Conservation (phyloP, 345 rosid genomes). For the Triadica sebifera region DNA sequence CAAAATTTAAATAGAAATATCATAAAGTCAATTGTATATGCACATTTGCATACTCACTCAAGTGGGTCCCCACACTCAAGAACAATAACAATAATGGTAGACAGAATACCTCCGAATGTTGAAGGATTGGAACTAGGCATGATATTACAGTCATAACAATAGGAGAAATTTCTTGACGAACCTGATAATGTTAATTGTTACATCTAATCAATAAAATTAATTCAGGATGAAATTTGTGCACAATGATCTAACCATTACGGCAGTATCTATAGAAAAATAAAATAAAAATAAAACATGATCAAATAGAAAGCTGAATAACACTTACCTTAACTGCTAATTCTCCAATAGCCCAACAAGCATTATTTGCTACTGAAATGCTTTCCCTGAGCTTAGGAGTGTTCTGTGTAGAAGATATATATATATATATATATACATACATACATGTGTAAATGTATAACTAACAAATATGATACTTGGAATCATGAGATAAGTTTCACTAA, state of each 20-base stretch:
- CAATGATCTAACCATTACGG: not conserved
- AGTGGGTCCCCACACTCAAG: not conserved
- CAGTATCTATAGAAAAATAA: not conserved
- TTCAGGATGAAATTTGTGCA: not conserved
- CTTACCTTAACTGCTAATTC: conserved; percentile 91
- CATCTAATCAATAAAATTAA: not conserved
- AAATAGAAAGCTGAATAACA: not conserved
- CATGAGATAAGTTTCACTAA: conserved; percentile 36
- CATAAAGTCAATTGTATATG: not conserved
- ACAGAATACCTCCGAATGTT: conserved; percentile 63
- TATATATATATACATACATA: too few relatives aligned
- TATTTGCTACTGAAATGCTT: conserved; percentile 82
- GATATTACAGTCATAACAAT: conserved; percentile 67
- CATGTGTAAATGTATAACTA: conserved; percentile 5
- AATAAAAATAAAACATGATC: too few relatives aligned
- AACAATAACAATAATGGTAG: not conserved
- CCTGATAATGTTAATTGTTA: conserved; percentile 41
- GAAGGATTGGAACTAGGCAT: conserved; percentile 73
- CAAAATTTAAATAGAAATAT: not conserved
- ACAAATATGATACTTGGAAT: conserved; percentile 15
- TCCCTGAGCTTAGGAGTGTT: conserved; percentile 60
- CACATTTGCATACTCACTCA: not conserved
- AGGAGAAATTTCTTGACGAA: conserved; percentile 87
- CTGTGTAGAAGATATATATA: conserved; percentile 40
- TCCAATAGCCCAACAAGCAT: conserved; percentile 99